Evolutionary conservation across 441 rosid genomes (phyloP).

Genomic region (Populus hybrid): DNA sequence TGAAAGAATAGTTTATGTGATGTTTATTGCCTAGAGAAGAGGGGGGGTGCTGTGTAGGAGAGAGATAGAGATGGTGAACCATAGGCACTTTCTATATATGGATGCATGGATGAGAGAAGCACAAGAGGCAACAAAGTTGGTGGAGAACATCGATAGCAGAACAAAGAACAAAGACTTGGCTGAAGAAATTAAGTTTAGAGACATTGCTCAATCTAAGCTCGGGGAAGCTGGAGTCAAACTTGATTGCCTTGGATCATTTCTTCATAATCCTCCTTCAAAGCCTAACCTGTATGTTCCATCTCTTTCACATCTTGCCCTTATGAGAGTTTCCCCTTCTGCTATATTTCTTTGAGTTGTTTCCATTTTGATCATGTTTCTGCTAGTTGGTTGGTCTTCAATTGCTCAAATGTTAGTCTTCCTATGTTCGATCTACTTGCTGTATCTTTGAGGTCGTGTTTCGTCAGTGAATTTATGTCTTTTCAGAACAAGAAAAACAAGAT

Average conservation of each 20-base stretch:
- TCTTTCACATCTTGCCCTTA: constrained; percentile 2
- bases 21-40: neutral
- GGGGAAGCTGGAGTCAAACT: constrained; percentile 42
- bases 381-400: no score
- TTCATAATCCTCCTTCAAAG: constrained; percentile 48
- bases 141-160: constrained; percentile 41
- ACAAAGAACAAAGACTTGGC: constrained; percentile 22
- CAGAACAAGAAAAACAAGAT: no score
- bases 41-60: no score
- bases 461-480: no score
- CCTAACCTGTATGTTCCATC: constrained; percentile 34
- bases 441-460: no score
- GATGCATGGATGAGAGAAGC: constrained; percentile 59
- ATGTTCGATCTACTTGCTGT: no score
- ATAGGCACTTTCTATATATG: constrained; percentile 6
- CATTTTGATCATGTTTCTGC: no score
- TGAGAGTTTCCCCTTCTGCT: no score
- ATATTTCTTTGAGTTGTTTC: no score
- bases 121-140: constrained; percentile 33
- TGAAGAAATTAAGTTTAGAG: constrained; percentile 15
- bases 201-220: constrained; percentile 37
- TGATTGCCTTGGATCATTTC: constrained; percentile 52
- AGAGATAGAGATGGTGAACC: constrained; percentile 19
- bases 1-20: no score
- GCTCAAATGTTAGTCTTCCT: no score